Percentiles rank a stretch among this genome's conserved stretches.
Conservation (phyloP, 1,284 basidiomycete species). For the Fomitopsis pinicola region DNA sequence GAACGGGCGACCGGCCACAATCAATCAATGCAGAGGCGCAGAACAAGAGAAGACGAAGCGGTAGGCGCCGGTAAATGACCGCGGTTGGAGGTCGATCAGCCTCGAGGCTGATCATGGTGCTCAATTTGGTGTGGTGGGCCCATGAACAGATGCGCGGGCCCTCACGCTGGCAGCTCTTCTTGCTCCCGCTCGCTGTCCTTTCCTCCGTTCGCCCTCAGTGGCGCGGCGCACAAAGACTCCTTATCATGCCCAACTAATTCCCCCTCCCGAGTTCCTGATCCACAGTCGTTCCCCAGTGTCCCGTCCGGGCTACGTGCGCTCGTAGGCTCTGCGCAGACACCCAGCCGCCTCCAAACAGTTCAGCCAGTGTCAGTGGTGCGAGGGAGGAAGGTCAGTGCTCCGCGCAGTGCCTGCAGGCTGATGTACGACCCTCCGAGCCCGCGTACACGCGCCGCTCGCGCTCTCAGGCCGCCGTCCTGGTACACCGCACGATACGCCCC, state of each 20-base stretch:
- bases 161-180: neutral
- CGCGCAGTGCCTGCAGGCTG: neutral
- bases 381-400: neutral
- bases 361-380: neutral
- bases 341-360: neutral
- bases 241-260: neutral
- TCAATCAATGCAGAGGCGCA: neutral
- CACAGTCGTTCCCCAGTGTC: neutral
- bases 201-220: neutral
- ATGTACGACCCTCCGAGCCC: slow-evolving; percentile 1
- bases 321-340: neutral
- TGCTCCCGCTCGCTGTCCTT: neutral
- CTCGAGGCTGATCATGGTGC: slow-evolving; percentile 2
- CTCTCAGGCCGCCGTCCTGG: slow-evolving; percentile 6
- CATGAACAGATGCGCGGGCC: slow-evolving; percentile 1
- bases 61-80: neutral
- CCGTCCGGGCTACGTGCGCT: neutral
- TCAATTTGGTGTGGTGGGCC: slow-evolving; percentile 6
- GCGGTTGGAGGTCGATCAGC: slow-evolving; percentile 1
- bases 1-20: neutral
- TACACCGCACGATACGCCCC: neutral
- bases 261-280: neutral
- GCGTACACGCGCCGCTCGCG: neutral
- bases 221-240: neutral
- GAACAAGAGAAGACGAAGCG: neutral